Evolutionary conservation across 371 early-diverging fungal genomes (phyloP).

Genomic region (Blakeslea trispora): DNA sequence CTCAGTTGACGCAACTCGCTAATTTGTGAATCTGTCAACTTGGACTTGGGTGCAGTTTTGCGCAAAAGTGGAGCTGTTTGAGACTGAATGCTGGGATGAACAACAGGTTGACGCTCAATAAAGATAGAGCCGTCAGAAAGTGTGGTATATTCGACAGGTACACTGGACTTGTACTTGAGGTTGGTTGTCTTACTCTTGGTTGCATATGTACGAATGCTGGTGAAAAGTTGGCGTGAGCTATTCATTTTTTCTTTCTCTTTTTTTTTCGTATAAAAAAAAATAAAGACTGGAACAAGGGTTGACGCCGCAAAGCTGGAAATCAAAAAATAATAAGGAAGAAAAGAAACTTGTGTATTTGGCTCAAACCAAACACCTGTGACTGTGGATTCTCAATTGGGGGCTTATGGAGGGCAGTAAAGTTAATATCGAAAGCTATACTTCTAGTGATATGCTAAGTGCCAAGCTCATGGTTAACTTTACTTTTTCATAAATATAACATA

Average conservation of each 20-base stretch:
- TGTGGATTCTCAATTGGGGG: no score
- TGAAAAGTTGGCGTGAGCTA: slow-evolving; percentile 7
- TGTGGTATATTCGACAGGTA: slow-evolving; percentile 35
- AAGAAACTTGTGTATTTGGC: not conserved
- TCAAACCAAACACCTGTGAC: no score
- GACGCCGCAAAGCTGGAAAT: no score
- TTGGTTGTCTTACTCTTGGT: slow-evolving; percentile 51
- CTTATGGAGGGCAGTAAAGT: no score
- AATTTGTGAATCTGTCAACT: slow-evolving; percentile 34
- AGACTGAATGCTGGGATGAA: slow-evolving; percentile 28
- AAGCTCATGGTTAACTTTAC: no score
- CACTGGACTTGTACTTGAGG: slow-evolving; percentile 36
- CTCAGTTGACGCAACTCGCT: slow-evolving; percentile 47
- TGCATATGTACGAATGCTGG: slow-evolving; percentile 41
- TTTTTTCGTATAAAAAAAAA: not conserved
- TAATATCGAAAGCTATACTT: no score
- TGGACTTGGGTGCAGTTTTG: slow-evolving; percentile 17
- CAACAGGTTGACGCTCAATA: slow-evolving; percentile 41
- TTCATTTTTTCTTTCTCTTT: no score
- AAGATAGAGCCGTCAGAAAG: slow-evolving; percentile 43
- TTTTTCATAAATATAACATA: no score
- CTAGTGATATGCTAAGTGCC: no score
- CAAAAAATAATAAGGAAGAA: slow-evolving; percentile 1
- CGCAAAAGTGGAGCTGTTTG: slow-evolving; percentile 32
- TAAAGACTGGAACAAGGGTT: not conserved